A percentile compares a stretch with the other conserved stretches of the same genome.
phyloP scores from a whole-genome alignment of 345 rosid species.

The Balakata baccata region DNA sequence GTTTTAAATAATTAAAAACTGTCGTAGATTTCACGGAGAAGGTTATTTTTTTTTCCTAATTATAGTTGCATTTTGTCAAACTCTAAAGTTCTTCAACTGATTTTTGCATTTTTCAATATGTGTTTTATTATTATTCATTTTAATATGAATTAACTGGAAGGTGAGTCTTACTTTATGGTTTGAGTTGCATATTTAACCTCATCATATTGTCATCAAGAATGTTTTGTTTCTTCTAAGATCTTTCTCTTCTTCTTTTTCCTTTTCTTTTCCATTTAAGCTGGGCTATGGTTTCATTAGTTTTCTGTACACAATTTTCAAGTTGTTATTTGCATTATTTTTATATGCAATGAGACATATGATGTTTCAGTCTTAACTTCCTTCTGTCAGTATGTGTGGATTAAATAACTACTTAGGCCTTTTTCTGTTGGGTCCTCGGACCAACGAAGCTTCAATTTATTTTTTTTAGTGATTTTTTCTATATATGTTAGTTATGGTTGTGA shows the following conservation, averaged over 20 bases:
- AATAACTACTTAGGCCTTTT: slow-evolving; percentile 40
- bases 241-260: not conserved
- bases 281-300: not conserved
- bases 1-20: not conserved
- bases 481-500: slow-evolving; percentile 1
- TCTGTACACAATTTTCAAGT: not conserved
- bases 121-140: no score
- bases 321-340: not conserved
- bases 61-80: not conserved
- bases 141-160: no score
- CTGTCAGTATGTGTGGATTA: slow-evolving; percentile 3
- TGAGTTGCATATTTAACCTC: no score
- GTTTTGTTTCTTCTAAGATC: not conserved
- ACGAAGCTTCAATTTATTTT: slow-evolving; percentile 26
- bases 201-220: not conserved
- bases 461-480: slow-evolving; percentile 20
- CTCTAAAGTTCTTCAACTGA: not conserved
- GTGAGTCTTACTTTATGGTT: no score
- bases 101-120: not conserved
- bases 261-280: not conserved
- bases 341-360: not conserved
- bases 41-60: not conserved
- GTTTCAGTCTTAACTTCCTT: not conserved
- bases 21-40: not conserved
- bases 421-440: slow-evolving; percentile 38